Evolutionary conservation across 495 filamentous ascomycete species (phyloP).

Genomic region (Hyaloscypha finlandica): DNA sequence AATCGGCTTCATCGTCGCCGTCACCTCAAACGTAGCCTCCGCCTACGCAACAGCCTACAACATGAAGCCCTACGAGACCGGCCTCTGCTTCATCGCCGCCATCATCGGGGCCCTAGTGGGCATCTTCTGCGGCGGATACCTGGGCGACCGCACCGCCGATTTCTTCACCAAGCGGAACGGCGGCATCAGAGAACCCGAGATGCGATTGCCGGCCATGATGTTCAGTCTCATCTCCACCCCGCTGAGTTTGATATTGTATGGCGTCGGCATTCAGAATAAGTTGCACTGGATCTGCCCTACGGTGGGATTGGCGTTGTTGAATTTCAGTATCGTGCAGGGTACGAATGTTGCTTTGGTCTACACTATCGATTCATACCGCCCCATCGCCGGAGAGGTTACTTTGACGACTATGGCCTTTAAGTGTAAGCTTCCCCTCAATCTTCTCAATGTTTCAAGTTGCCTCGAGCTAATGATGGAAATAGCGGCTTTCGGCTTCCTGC

Average conservation of each 20-base stretch:
- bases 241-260: conserved; percentile 50
- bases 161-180: conserved; percentile 51
- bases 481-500: conserved; percentile 55
- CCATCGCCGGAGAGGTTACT: conserved; percentile 53
- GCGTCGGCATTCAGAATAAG: conserved; percentile 49
- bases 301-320: conserved; percentile 49
- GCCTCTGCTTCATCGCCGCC: conserved; percentile 49
- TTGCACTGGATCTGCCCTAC: conserved; percentile 59
- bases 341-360: conserved; percentile 56
- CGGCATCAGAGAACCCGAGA: conserved; percentile 56
- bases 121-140: conserved; percentile 49
- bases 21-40: conserved; percentile 51
- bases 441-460: background rate
- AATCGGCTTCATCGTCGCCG: conserved; percentile 55
- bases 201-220: conserved; percentile 51
- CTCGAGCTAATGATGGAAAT: background rate
- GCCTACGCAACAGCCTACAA: conserved; percentile 48
- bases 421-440: conserved; percentile 30
- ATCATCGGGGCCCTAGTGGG: conserved; percentile 52
- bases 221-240: conserved; percentile 47
- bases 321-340: conserved; percentile 53
- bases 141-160: conserved; percentile 52
- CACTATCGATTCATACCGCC: conserved; percentile 55
- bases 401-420: conserved; percentile 55
- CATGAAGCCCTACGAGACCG: conserved; percentile 50